phyloP scores from a whole-genome alignment of 352 stramenopile genomes.

The Chrysophaeum taylorii region DNA sequence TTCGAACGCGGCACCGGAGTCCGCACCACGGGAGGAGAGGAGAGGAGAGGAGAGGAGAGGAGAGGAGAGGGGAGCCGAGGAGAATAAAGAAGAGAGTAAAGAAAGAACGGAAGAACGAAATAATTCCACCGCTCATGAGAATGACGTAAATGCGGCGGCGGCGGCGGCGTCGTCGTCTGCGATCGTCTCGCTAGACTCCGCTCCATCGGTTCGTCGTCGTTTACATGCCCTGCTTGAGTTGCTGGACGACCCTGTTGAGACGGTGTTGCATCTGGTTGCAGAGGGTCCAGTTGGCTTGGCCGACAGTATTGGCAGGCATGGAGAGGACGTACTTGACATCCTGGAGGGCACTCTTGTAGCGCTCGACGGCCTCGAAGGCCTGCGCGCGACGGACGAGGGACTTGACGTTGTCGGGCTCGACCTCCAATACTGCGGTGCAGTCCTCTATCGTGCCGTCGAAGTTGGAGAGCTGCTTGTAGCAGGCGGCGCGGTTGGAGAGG shows the following conservation, averaged over 20 bases:
- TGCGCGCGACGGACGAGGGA: conserved; percentile 79
- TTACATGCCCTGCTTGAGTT: conserved; percentile 39
- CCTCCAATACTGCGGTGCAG: conserved; percentile 83
- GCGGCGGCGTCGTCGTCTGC: too few relatives aligned
- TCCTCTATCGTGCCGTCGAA: conserved; percentile 86
- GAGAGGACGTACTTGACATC: conserved; percentile 54
- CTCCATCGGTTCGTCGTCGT: too few relatives aligned
- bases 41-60: too few relatives aligned
- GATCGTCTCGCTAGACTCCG: too few relatives aligned
- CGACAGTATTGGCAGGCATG: conserved; percentile 46
- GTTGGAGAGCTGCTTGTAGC: conserved; percentile 92
- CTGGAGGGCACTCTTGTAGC: conserved; percentile 67
- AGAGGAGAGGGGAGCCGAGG: too few relatives aligned
- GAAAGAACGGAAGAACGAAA: too few relatives aligned
- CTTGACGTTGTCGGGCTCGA: conserved; percentile 86
- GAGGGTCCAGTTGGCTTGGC: conserved; percentile 53
- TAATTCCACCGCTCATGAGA: too few relatives aligned
- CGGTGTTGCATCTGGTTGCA: conserved; percentile 62
- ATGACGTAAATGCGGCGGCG: too few relatives aligned
- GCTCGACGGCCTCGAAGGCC: conserved; percentile 86
- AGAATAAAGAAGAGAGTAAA: too few relatives aligned
- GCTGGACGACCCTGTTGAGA: conserved; percentile 47
- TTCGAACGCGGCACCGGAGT: too few relatives aligned
- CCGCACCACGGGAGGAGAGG: too few relatives aligned
- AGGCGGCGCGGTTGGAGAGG: conserved; percentile 85